Conservation (phyloP, 2,329 filamentous ascomycete genomes). For the Corniculantispora saksenae region DNA sequence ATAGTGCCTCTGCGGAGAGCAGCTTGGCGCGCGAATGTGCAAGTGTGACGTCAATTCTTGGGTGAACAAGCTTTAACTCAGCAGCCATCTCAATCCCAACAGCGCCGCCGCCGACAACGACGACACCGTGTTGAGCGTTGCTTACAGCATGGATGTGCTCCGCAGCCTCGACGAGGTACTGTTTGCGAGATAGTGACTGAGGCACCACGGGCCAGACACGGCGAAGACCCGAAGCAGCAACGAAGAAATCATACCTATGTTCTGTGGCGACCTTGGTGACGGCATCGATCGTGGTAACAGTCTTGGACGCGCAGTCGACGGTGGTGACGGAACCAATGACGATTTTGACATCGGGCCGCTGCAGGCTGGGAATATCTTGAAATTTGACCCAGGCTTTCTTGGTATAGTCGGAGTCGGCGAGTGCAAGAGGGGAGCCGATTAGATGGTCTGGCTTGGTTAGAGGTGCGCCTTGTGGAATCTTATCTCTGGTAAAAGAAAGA, state of each 20-base stretch:
- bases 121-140: constrained; percentile 57
- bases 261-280: constrained; percentile 44
- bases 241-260: constrained; percentile 71
- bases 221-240: constrained; percentile 69
- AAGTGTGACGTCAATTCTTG: constrained; percentile 67
- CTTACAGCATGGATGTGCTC: constrained; percentile 59
- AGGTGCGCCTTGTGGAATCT: not conserved
- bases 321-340: constrained; percentile 65
- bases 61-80: constrained; percentile 70
- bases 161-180: constrained; percentile 63
- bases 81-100: constrained; percentile 82
- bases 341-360: constrained; percentile 60
- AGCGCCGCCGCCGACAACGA: constrained; percentile 75
- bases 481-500: too few species aligned
- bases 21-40: constrained; percentile 72
- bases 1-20: constrained; percentile 71
- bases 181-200: constrained; percentile 60
- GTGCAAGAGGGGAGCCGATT: constrained; percentile 73
- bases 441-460: constrained; percentile 60
- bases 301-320: constrained; percentile 61
- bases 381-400: constrained; percentile 71
- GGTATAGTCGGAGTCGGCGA: constrained; percentile 64
- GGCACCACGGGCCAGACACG: constrained; percentile 74
- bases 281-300: constrained; percentile 55
- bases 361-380: constrained; percentile 66